A percentile compares a stretch with the other conserved stretches of the same genome.
phyloP scores from a whole-genome alignment of 371 early-diverging fungal genomes.

The Capillidium rhysosporum region DNA sequence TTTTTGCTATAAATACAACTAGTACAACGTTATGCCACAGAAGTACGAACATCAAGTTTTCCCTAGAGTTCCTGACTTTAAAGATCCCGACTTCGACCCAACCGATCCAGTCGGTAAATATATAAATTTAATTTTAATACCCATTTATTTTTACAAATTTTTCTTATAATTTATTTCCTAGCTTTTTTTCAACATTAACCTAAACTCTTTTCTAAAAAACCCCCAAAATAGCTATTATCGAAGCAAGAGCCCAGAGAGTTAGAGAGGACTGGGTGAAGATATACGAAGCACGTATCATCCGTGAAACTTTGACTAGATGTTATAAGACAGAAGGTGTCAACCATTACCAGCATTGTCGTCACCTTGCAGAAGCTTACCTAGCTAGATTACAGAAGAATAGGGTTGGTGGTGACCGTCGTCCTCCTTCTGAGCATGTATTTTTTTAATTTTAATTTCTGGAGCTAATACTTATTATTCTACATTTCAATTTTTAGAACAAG shows the following conservation, averaged over 20 bases:
- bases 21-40: constrained; percentile 6
- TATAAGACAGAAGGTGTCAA: constrained; percentile 65
- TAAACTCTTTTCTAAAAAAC: constrained; percentile 1
- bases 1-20: no score
- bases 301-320: constrained; percentile 53
- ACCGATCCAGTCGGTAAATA: not conserved
- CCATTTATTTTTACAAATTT: not conserved
- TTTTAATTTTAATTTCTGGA: no score
- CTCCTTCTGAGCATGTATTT: constrained; percentile 1
- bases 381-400: not conserved
- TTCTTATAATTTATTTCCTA: no score
- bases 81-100: not conserved
- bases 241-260: constrained; percentile 50
- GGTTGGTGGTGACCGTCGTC: constrained; percentile 1
- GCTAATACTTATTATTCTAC: no score
- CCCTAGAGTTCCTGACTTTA: constrained; percentile 4
- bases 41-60: not conserved
- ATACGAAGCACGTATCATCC: constrained; percentile 59
- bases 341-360: constrained; percentile 51
- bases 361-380: constrained; percentile 25
- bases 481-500: no score
- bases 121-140: not conserved
- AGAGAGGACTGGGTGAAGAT: constrained; percentile 69
- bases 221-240: constrained; percentile 28
- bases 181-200: no score